A percentile compares a stretch with the other conserved stretches of the same genome.
Evolutionary conservation across 1,139 yeast species (phyloP).

Genomic region (Hansenula lynferdii): DNA sequence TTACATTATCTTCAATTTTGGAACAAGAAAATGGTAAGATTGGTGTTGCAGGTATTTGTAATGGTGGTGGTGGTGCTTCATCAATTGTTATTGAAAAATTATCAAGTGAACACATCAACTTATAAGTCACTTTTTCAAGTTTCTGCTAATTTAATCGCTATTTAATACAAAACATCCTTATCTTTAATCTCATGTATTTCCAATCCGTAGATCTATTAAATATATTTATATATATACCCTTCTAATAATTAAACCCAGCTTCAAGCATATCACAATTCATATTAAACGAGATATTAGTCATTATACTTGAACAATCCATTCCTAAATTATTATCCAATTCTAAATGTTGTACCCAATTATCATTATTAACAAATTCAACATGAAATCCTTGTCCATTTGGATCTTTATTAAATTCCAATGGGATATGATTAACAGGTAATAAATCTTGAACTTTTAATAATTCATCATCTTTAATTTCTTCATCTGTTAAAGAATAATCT

Average conservation of each 20-base stretch:
- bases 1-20: slow-evolving; percentile 74
- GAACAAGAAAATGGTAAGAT: slow-evolving; percentile 79
- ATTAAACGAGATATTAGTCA: slow-evolving; percentile 5
- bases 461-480: background rate
- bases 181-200: background rate
- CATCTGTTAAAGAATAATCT: too few relatives aligned
- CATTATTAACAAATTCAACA: slow-evolving; percentile 6
- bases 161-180: too few relatives aligned
- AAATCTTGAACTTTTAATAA: background rate
- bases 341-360: slow-evolving; percentile 5
- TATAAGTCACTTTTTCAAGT: slow-evolving; percentile 8
- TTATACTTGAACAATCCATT: slow-evolving; percentile 3
- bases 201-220: background rate
- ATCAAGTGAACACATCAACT: slow-evolving; percentile 20
- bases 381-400: background rate
- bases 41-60: slow-evolving; percentile 95
- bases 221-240: background rate
- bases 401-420: background rate
- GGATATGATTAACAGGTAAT: background rate
- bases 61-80: slow-evolving; percentile 99
- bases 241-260: background rate
- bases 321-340: slow-evolving; percentile 1
- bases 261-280: slow-evolving; percentile 3
- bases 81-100: slow-evolving; percentile 67
- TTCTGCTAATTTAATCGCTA: too few relatives aligned